Evolutionary conservation across 2,329 filamentous ascomycete species (phyloP).

Genomic region (Talaromyces sp.): DNA sequence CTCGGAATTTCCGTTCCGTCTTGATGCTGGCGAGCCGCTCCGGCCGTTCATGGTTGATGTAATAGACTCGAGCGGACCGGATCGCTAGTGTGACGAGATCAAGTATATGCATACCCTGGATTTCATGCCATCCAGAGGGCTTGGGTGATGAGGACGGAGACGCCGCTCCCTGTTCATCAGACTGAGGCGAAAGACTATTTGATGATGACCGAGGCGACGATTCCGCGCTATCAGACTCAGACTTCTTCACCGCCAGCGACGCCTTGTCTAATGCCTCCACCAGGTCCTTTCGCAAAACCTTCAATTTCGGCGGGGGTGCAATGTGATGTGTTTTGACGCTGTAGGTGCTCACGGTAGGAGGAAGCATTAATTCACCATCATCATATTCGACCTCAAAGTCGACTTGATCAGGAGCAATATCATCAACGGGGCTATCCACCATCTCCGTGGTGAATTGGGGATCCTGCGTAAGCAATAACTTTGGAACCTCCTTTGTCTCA

Average conservation of each 20-base stretch:
- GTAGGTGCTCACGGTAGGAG: conserved; percentile 97
- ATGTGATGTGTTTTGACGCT: conserved; percentile 78
- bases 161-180: conserved; percentile 23
- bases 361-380: conserved; percentile 73
- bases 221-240: conserved; percentile 30
- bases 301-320: conserved; percentile 77
- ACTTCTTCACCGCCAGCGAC: conserved; percentile 59
- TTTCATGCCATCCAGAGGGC: conserved; percentile 71
- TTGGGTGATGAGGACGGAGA: conserved; percentile 27
- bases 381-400: conserved; percentile 53
- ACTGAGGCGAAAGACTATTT: conserved; percentile 24
- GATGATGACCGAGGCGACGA: conserved; percentile 29
- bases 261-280: conserved; percentile 67
- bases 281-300: conserved; percentile 69
- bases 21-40: conserved; percentile 82
- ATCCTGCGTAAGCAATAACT: conserved; percentile 37
- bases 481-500: conserved; percentile 35
- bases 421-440: conserved; percentile 52
- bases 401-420: conserved; percentile 33
- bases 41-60: conserved; percentile 85
- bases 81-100: conserved; percentile 95
- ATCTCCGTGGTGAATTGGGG: conserved; percentile 42
- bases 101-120: conserved; percentile 87
- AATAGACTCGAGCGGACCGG: conserved; percentile 90
- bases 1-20: conserved; percentile 77